These are phyloP conservation scores for Naematelia aurantialba DNA, from an alignment of 768 basidiomycete genomes.

Conservation along the genomic window DNA sequence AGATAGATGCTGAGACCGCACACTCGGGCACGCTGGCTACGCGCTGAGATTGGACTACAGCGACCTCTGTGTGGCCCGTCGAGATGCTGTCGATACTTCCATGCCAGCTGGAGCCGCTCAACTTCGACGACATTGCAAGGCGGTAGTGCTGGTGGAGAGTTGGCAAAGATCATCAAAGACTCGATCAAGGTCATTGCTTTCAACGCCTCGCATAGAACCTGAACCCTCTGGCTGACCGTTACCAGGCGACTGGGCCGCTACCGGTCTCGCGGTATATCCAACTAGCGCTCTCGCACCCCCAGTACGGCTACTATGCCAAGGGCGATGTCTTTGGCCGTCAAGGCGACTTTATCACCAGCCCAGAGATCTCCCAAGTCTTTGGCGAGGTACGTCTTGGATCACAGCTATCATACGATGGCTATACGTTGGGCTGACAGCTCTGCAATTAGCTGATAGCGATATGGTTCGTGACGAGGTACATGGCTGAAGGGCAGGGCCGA, in stretches of 20 bases:
- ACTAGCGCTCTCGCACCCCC: constrained; percentile 82
- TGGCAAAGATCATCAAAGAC: constrained; percentile 68
- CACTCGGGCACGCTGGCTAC: not conserved
- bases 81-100: not conserved
- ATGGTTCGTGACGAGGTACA: constrained; percentile 80
- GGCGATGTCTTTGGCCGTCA: constrained; percentile 73
- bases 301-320: constrained; percentile 83
- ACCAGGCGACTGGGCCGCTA: constrained; percentile 80
- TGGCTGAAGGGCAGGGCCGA: constrained; percentile 55
- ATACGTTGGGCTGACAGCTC: not conserved
- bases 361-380: constrained; percentile 93
- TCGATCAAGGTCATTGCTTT: constrained; percentile 61
- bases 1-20: not conserved
- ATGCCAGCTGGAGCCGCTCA: not conserved
- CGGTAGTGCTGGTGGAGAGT: constrained; percentile 16
- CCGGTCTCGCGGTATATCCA: constrained; percentile 88
- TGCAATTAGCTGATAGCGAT: constrained; percentile 69
- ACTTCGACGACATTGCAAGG: constrained; percentile 4
- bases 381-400: constrained; percentile 72
- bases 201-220: not conserved
- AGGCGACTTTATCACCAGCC: constrained; percentile 95
- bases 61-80: too few species aligned
- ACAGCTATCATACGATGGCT: too few species aligned
- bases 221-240: not conserved
- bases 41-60: not conserved